Evolutionary conservation across 75 land plant species (phyloP), one percentile per base, ranked within the genome.

Genomic region (Chamaecyparis obtusa): DNA sequence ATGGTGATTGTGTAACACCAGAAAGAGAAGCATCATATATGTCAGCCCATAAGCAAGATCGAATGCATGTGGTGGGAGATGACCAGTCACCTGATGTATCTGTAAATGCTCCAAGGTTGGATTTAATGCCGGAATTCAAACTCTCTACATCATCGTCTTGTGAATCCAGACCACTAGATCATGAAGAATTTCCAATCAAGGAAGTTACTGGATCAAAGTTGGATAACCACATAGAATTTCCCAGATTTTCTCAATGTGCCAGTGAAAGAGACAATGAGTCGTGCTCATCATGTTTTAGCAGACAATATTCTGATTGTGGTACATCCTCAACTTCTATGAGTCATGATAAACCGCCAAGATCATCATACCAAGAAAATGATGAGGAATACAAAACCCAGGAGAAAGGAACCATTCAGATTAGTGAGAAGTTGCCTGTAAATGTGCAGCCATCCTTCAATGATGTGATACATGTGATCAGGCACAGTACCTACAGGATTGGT

Each of bases 381-480:
- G 83, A 81, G 5, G 83, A 81, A 46, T 81, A 81, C 67, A 83
- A 87, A 49, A 85, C 87, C 39, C 86, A 89, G 55, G 93, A 92
- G 76, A 92, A 93, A 87, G 93, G 90, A 78, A 86, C 72, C 15
- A 91, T 88, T 85, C 87, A 90, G 51, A 24, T 81, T 74, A 71
- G 84, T 86, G 94, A 96, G 83, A 95, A 91, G 88, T 83, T 80
- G 30, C 86, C 89, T 35, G 19, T 87, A 43, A 92, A 92, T 60
- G 88, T 90, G 6, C 88, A 88, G 11, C 92, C 97, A 55, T 95
- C 94, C 79, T 95, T 94, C 85, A 96, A 96, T 90, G 97, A 98
- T 84, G 95, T 98, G 33, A 97, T 98, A 87, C 99, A 96, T 82
- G 99, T 96, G 9, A 98, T 96, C 72, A 86, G 99, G 86, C 99